Evolutionary conservation across 75 land plant species (phyloP).

Genomic region (Cunninghamia lanceolata): DNA sequence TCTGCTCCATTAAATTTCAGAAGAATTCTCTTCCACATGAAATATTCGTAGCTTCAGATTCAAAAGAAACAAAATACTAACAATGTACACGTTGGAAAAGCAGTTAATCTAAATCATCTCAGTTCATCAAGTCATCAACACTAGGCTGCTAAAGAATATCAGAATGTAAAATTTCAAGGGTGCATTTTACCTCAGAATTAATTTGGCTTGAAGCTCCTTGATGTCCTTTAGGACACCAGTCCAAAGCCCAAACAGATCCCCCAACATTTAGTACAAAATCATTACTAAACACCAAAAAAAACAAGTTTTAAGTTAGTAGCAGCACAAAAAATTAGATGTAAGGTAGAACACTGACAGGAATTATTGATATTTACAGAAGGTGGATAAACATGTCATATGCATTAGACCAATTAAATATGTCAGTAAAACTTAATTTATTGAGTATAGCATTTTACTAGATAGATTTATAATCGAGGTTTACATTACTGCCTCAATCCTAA

Average conservation of each 20-base stretch:
- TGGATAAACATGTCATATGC: neutral
- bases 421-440: neutral
- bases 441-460: neutral
- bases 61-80: neutral
- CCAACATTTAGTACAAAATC: conserved; percentile 82
- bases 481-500: neutral
- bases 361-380: neutral
- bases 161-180: neutral
- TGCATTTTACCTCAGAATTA: conserved; percentile 51
- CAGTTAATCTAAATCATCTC: neutral
- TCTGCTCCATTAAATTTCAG: neutral
- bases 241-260: conserved; percentile 88
- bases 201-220: conserved; percentile 16
- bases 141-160: neutral
- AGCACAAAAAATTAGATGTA: neutral
- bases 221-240: conserved; percentile 87
- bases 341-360: neutral
- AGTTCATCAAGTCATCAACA: neutral
- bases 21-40: neutral
- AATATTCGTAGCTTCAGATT: neutral
- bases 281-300: conserved; percentile 37
- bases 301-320: neutral
- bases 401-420: neutral
- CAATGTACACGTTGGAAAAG: neutral
- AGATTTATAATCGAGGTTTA: neutral